Evolutionary conservation across 2,329 filamentous ascomycete species (phyloP).

Genomic region (Aspergillus fructus): DNA sequence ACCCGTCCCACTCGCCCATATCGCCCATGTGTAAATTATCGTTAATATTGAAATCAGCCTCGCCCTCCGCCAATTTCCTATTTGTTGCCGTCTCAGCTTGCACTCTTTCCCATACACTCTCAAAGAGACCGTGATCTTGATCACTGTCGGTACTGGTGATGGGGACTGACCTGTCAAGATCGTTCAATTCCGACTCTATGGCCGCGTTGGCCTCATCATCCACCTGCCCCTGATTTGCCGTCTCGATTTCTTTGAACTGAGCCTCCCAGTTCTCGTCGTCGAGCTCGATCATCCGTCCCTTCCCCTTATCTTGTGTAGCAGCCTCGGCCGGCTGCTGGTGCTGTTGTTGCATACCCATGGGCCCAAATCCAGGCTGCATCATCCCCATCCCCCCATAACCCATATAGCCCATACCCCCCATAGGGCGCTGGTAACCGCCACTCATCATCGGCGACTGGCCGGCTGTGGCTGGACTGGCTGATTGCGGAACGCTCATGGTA

Average conservation of each 20-base stretch:
- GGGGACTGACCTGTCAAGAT: conserved; percentile 78
- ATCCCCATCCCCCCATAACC: conserved; percentile 53
- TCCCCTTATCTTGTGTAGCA: conserved; percentile 72
- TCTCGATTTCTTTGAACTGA: conserved; percentile 86
- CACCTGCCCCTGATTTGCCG: conserved; percentile 51
- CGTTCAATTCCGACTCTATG: conserved; percentile 82
- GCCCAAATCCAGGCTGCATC: conserved; percentile 48
- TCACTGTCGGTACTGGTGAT: conserved; percentile 62
- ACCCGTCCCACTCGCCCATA: conserved; percentile 75
- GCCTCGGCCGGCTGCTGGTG: conserved; percentile 34
- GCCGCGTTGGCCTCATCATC: conserved; percentile 68
- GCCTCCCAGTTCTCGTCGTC: conserved; percentile 95
- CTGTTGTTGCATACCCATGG: conserved; percentile 50
- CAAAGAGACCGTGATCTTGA: conserved; percentile 78
- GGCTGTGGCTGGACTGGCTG: conserved; percentile 57
- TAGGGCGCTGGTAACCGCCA: conserved; percentile 45
- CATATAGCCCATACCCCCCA: conserved; percentile 47
- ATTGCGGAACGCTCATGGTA: conserved; percentile 57
- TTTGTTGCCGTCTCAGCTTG: conserved; percentile 46
- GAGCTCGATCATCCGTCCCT: conserved; percentile 79
- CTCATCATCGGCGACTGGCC: conserved; percentile 62
- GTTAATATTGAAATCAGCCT: conserved; percentile 54
- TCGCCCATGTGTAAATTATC: conserved; percentile 63
- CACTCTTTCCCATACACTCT: conserved; percentile 64
- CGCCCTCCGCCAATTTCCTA: conserved; percentile 64